Conservation (phyloP, 2,329 filamentous ascomycete genomes). For the Scedosporium minutisporum region DNA sequence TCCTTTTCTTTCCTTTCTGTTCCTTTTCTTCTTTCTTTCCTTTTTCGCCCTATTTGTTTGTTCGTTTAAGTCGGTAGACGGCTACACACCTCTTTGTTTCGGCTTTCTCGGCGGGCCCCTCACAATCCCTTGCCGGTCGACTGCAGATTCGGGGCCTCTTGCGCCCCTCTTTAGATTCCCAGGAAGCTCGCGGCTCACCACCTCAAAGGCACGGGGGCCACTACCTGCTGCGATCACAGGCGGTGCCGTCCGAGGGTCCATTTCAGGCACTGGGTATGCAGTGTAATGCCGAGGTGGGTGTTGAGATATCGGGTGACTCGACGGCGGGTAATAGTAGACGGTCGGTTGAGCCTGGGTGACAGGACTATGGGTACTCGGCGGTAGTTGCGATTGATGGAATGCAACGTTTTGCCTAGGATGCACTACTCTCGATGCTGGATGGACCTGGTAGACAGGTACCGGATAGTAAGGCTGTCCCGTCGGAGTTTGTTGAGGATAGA, state of each 20-base stretch:
- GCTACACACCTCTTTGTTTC: slow-evolving; percentile 48
- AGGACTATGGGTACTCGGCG: slow-evolving; percentile 29
- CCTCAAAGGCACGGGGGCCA: neutral
- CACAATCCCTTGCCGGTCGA: neutral
- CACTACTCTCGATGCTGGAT: slow-evolving; percentile 24
- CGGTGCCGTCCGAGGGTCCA: neutral
- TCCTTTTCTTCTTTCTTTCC: slow-evolving; percentile 14
- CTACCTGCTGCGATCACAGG: slow-evolving; percentile 1
- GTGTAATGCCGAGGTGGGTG: neutral
- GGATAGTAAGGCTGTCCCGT: slow-evolving; percentile 36
- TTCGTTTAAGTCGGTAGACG: neutral
- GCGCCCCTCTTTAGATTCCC: neutral
- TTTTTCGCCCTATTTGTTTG: no score
- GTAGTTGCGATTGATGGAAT: slow-evolving; percentile 34
- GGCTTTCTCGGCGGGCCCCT: slow-evolving; percentile 47
- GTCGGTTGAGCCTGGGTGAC: slow-evolving; percentile 12
- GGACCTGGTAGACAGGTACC: slow-evolving; percentile 25
- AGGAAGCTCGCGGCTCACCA: neutral
- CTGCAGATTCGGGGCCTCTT: neutral
- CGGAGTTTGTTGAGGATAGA: slow-evolving; percentile 35
- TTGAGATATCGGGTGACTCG: neutral
- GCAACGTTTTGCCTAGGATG: slow-evolving; percentile 27
- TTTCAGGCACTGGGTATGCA: neutral
- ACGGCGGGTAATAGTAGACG: neutral
- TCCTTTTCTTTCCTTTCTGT: neutral